Evolutionary conservation across 495 filamentous ascomycete genomes (phyloP), one percentile per base, ranked within the genome.

Genomic region (Trichoderma asperelloides): DNA sequence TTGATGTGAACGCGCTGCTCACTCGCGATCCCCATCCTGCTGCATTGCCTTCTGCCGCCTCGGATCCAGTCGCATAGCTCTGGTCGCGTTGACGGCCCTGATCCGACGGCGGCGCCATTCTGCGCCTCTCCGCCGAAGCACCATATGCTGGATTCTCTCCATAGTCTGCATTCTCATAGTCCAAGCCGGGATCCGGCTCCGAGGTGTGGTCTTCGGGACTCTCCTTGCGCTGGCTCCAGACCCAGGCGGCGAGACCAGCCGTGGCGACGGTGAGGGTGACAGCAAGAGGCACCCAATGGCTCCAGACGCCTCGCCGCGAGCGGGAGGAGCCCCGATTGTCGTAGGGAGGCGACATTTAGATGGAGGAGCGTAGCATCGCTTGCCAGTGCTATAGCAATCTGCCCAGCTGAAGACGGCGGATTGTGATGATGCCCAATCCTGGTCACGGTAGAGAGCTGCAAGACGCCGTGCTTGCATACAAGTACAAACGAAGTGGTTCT

Each of bases 261-360:
- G 93, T 90, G 43, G 93, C 93, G 70, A 93, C 84, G 63, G 92
- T 92, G 43, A 94, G 87, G 49, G 93, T 96, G 68, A 96, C 73
- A 64, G 87, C 88, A 57, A 96, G 79, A 66, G 93, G 93, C 65
- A 94, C 83, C 91, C 92, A 96, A 78, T 93, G 92, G 72, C 88
- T 86, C 79, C 79, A 82, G 74, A 91, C 80, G 64, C 88, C 84
- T 71, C 91, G 88, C 71, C 86, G 82, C 69, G 84, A 79, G 72
- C 86, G 83, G 76, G 84, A 82, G 72, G 85, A 85, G 69, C 79
- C 79, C 69, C 85, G 85, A 30, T 41, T 45, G 74, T 90, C 86
- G 76, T 88, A 86, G 65, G 87, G 87, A 74, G 85, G 88, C 74
- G 91, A 89, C 91, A 94, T 94, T 83, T 79, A 78, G 71, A 67